These are phyloP conservation scores for Psilocybe sp. DNA, from an alignment of 768 basidiomycete species.

Conservation along the genomic window DNA sequence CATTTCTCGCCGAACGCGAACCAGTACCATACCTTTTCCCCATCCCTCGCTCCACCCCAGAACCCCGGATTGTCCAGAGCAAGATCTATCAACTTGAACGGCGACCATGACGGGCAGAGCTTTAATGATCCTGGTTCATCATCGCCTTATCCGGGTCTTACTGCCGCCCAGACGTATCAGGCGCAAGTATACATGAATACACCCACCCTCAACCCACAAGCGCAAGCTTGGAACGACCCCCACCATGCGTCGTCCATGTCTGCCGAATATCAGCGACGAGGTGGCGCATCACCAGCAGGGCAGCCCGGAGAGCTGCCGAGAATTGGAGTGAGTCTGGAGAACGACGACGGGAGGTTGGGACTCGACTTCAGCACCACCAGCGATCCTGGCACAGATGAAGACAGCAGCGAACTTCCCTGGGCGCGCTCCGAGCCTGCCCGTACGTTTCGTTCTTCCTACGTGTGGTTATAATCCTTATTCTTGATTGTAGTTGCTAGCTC, in stretches of 20 bases:
- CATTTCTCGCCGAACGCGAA: conserved; percentile 18
- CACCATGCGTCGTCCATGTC: conserved; percentile 25
- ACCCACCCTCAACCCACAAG: conserved; percentile 22
- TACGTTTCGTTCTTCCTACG: conserved; percentile 26
- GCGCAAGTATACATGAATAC: conserved; percentile 62
- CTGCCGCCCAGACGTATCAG: conserved; percentile 80
- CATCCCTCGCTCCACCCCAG: conserved; percentile 36
- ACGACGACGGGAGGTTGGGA: conserved; percentile 55
- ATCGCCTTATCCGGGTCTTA: conserved; percentile 49
- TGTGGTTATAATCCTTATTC: conserved; percentile 23
- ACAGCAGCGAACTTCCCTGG: conserved; percentile 61
- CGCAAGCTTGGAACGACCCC: conserved; percentile 22
- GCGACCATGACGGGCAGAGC: conserved; percentile 33
- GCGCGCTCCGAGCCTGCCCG: conserved; percentile 41
- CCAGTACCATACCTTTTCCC: conserved; percentile 17
- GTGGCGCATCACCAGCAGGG: conserved; percentile 20
- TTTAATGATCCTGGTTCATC: conserved; percentile 47
- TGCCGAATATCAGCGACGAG: conserved; percentile 20
- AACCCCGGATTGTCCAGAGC: conserved; percentile 39
- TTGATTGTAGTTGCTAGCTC: conserved; percentile 15
- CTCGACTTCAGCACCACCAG: conserved; percentile 51
- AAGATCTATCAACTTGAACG: conserved; percentile 41
- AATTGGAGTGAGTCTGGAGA: conserved; percentile 43
- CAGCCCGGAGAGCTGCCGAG: conserved; percentile 29
- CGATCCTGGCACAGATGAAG: conserved; percentile 43